These are phyloP conservation scores for Asparagopsis taxiformis DNA, from an alignment of 31 red algal genomes.

Conservation along the genomic window DNA sequence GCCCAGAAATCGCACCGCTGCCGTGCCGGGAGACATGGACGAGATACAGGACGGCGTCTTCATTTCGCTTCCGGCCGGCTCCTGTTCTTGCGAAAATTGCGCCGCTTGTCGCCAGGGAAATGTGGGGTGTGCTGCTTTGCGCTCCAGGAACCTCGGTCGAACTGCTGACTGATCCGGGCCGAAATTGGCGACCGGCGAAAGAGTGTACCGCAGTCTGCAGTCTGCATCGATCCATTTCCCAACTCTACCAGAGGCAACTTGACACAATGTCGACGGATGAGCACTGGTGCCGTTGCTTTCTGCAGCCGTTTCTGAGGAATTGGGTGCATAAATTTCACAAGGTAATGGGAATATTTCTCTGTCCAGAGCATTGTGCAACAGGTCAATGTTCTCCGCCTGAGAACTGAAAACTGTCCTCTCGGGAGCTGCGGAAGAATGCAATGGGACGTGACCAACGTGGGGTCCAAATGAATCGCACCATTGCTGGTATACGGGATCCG, in stretches of 20 bases:
- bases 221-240: slow-evolving; percentile 51
- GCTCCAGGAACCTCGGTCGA: slow-evolving; percentile 51
- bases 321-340: not conserved
- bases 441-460: slow-evolving; percentile 40
- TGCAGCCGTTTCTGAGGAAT: not conserved
- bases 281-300: not conserved
- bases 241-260: slow-evolving; percentile 1
- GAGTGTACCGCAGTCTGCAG: slow-evolving; percentile 38
- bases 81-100: slow-evolving; percentile 9
- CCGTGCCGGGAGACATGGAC: slow-evolving; percentile 16
- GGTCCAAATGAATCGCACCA: slow-evolving; percentile 77
- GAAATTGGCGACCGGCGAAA: slow-evolving; percentile 30
- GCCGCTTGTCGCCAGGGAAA: slow-evolving; percentile 29
- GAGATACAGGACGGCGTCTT: slow-evolving; percentile 37
- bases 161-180: slow-evolving; percentile 40
- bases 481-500: slow-evolving; percentile 31
- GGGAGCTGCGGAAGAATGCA: slow-evolving; percentile 38
- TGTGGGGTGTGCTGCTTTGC: slow-evolving; percentile 14
- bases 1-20: slow-evolving; percentile 79
- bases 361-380: slow-evolving; percentile 42
- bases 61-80: slow-evolving; percentile 39
- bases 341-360: slow-evolving; percentile 55
- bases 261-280: not conserved
- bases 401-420: slow-evolving; percentile 27
- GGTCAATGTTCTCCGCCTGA: slow-evolving; percentile 39